These are phyloP conservation scores for Albatrellus ellisii DNA, from an alignment of 768 basidiomycete species.

Conservation along the genomic window DNA sequence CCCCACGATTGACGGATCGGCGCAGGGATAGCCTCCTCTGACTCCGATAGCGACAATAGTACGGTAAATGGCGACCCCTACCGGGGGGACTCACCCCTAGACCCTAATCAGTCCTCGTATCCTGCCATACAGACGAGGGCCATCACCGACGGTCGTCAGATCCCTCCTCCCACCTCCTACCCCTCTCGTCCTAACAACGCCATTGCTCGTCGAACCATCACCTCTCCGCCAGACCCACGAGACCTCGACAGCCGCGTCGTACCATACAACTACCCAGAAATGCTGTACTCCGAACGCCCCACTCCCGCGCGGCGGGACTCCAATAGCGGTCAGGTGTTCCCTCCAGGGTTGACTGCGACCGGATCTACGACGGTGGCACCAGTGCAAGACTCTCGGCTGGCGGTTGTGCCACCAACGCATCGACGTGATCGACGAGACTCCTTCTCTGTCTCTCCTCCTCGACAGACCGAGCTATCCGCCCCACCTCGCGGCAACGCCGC, in stretches of 20 bases:
- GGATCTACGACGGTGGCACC: neutral
- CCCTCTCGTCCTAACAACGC: neutral
- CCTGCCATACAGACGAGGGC: neutral
- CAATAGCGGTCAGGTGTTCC: neutral
- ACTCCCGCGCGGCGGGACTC: neutral
- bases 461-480: neutral
- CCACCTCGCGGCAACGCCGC: neutral
- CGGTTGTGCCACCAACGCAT: neutral
- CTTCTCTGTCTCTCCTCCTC: slow-evolving; percentile 1
- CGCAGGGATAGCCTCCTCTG: slow-evolving; percentile 11
- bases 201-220: neutral
- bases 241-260: neutral
- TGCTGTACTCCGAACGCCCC: neutral
- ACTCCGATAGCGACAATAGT: slow-evolving; percentile 15
- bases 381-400: slow-evolving; percentile 1
- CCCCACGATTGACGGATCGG: too few species aligned
- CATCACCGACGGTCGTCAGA: neutral
- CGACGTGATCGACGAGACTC: slow-evolving; percentile 12
- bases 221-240: neutral
- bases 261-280: neutral
- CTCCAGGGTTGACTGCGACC: neutral
- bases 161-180: neutral
- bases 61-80: slow-evolving; percentile 13
- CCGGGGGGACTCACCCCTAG: neutral
- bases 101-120: neutral